Percentiles rank a stretch among this genome's conserved stretches.
phyloP scores from a whole-genome alignment of 805 yeast genomes.

The Metschnikowia sp. region DNA sequence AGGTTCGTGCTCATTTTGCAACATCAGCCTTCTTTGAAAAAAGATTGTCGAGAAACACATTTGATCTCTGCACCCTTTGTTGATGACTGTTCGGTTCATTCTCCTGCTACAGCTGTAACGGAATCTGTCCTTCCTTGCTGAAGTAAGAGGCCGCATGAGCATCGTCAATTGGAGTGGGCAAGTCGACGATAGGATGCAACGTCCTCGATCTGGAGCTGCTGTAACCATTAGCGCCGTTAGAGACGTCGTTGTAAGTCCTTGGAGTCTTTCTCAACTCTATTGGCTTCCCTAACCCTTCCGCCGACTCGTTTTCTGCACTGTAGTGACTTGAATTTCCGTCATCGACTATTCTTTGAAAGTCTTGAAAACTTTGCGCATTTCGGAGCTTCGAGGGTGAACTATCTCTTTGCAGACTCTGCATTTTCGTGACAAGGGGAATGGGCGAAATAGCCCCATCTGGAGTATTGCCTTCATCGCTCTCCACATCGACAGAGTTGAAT shows the following conservation, averaged over 20 bases:
- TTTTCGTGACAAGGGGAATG: neutral
- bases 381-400: slow-evolving; percentile 1
- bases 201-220: slow-evolving; percentile 2
- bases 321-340: neutral
- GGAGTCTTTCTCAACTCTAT: neutral
- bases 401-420: slow-evolving; percentile 3
- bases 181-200: slow-evolving; percentile 23
- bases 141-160: slow-evolving; percentile 6
- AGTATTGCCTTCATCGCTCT: slow-evolving; percentile 4
- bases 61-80: no score
- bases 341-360: neutral
- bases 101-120: slow-evolving; percentile 3
- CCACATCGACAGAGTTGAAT: slow-evolving; percentile 24
- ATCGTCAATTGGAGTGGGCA: slow-evolving; percentile 28
- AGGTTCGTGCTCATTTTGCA: no score
- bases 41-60: no score
- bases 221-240: neutral
- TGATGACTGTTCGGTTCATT: no score
- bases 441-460: slow-evolving; percentile 5
- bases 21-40: no score
- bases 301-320: neutral
- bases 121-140: slow-evolving; percentile 3
- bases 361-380: neutral
- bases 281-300: slow-evolving; percentile 5
- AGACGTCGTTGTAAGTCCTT: neutral